Base-by-base conservation (phyloP, 2,329 filamentous ascomycete genomes). In the Venturia carpophila region DNA sequence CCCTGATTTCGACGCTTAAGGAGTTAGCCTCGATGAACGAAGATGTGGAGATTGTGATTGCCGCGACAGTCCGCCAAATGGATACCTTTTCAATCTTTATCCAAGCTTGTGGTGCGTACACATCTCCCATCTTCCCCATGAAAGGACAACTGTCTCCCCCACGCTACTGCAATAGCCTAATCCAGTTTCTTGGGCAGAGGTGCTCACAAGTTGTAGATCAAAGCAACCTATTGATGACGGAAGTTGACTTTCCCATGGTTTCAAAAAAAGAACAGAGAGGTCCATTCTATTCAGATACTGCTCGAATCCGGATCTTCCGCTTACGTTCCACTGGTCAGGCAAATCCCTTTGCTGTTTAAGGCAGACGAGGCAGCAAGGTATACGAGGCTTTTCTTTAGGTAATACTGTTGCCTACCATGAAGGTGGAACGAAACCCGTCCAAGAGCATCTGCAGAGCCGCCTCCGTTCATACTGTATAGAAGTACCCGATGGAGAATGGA, bases 51-150 rank as follows among this genome's bases (percentile, higher is more conserved):
- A 82, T 90, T 43, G 76, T 91, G 58, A 86, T 92, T 66, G 83
- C 88, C 4, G 87, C 87, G 21, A 87, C 89, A 0, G 83, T 92
- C 68, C 81, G 90, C 67, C 92, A 92, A 69, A 78, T 81, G 66
- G 79, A 83, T 66, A 92, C 90, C 0, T 89, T 89, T 70, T 79
- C 83, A 67, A 78, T 78, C 6, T 92, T 92, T 72, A 71, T 85
- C 67, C 76, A 80, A 30, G 81, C 79, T 62, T 90, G 88, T 73
- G 75, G 79, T 75, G 75, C 75, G 72, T 45, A 63, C 62, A 10
- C 17, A 21, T 15, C 13, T 34, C 62, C 27, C 10, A 49, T n/a
- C 13, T 24, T 41, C 60, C 30, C 52, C 52, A 34, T 27, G 37
- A 34, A 58, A 37, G 30, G 9, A 37, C 52, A 37, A 37, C 52